Conservation (phyloP, 108 stramenopile species). For the Pseudonitzschia multiseries region DNA sequence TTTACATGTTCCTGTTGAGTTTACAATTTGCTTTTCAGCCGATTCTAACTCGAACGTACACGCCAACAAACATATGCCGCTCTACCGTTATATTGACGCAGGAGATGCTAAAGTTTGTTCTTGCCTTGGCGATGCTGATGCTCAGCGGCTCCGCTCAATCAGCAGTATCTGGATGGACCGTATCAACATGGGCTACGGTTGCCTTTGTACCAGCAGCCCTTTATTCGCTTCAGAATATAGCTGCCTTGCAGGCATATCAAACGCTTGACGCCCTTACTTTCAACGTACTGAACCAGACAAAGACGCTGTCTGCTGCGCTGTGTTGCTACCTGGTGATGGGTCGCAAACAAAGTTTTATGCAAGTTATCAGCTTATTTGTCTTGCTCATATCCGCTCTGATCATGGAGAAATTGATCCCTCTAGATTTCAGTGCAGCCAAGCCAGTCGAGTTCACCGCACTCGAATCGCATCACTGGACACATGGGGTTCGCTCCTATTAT, state of each 20-base stretch:
- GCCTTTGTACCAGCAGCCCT: conserved; percentile 85
- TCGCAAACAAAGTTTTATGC: conserved; percentile 69
- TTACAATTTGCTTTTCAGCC: conserved; percentile 94
- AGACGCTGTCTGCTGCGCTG: conserved; percentile 91
- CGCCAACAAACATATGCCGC: conserved; percentile 55
- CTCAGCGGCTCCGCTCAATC: conserved; percentile 24
- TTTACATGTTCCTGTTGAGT: conserved; percentile 73
- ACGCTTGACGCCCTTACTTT: conserved; percentile 91
- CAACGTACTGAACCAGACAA: conserved; percentile 96
- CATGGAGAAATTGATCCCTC: conserved; percentile 61
- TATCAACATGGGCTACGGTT: conserved; percentile 57
- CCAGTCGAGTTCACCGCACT: conserved; percentile 27
- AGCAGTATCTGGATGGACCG: conserved; percentile 57
- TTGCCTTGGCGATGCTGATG: conserved; percentile 50
- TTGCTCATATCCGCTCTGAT: conserved; percentile 76
- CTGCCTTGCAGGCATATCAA: conserved; percentile 85
- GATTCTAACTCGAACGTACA: conserved; percentile 69
- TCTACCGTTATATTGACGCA: conserved; percentile 80
- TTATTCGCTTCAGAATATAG: conserved; percentile 92
- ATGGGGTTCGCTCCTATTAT: conserved; percentile 80
- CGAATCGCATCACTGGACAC: conserved; percentile 54
- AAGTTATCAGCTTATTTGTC: conserved; percentile 83
- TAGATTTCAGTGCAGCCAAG: conserved; percentile 26
- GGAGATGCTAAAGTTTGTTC: conserved; percentile 63
- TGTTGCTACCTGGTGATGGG: conserved; percentile 92